Evolutionary conservation across 805 yeast species (phyloP).

Genomic region (Zygotorulaspora danielsina): DNA sequence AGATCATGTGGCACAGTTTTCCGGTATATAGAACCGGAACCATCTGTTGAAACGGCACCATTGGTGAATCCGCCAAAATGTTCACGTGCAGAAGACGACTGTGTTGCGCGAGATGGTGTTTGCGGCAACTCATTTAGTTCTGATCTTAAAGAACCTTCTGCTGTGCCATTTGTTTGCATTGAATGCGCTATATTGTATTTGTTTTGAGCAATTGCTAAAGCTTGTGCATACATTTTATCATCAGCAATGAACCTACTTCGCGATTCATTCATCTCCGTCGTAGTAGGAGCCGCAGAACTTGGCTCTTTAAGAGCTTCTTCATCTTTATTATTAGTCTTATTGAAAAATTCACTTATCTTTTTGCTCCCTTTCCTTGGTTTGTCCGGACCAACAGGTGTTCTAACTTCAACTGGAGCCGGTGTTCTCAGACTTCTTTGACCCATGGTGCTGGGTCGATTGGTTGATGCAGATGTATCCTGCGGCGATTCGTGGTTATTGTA

Average conservation of each 20-base stretch:
- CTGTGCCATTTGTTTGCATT: too few species aligned
- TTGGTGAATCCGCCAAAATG: too few species aligned
- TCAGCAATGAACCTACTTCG: conserved; percentile 31
- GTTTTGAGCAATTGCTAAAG: conserved; percentile 53
- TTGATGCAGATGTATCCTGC: conserved; percentile 5
- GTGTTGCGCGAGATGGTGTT: too few species aligned
- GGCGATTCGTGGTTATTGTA: conserved; percentile 40
- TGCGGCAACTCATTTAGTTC: too few species aligned
- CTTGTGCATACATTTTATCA: conserved; percentile 54
- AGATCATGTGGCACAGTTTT: too few species aligned
- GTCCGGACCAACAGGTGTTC: conserved; percentile 2
- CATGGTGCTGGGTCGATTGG: conserved; percentile 15
- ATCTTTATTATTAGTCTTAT: conserved; percentile 4
- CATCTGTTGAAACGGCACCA: too few species aligned
- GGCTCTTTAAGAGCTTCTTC: too few species aligned
- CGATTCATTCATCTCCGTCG: neutral
- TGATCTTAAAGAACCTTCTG: too few species aligned
- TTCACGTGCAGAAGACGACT: too few species aligned
- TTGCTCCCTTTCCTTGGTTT: conserved; percentile 3
- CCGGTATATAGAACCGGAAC: too few species aligned
- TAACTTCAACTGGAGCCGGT: neutral
- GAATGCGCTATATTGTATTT: conserved; percentile 27
- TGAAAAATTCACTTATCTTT: conserved; percentile 9
- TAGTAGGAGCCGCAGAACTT: neutral
- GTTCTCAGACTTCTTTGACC: conserved; percentile 24